Evolutionary conservation across 2,329 filamentous ascomycete genomes (phyloP), one percentile per base, ranked within the genome.

Genomic region (Cercospora sp.): DNA sequence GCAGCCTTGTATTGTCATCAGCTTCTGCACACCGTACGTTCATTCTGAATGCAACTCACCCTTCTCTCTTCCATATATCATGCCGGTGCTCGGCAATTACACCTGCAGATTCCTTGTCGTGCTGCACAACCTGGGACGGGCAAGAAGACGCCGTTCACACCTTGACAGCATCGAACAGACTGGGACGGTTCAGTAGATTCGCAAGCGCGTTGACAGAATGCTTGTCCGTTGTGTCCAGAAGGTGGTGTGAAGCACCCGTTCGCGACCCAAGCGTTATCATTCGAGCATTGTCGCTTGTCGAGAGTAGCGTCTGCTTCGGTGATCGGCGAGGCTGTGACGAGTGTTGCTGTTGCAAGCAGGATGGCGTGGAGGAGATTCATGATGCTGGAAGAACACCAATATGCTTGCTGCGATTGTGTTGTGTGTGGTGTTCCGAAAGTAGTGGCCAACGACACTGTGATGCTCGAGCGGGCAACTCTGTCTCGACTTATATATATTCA

Each of bases 201-300:
- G 51, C 59, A 61, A 18, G 8, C 20, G 18, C 10, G 3, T 23
- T 48, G 59, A 61, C 59, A 61, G 3, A 61, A 10, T 5, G 59
- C 13, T 42, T 61, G 59, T 30, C 59, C 59, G 13, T n/a, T 45
- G 1, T 61, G 59, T 26, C 31, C 59, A 9, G 3, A 3, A 2
- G 33, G 59, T 7, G 59, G 31, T 2, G 20, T 5, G 33, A 61
- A 42, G 36, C 59, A 45, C 2, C 59, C 59, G 10, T 61, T 61
- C 2, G 59, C 59, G 18, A 13, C 20, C 59, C 20, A 61, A 5
- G 18, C 23, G 7, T 61, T 42, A 8, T 61, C 59, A 16, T 61
- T 48, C 3, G 59, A 61, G 59, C 59, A 61, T 61, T 61, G 59
- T 61, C 59, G 18, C 7, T 60, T 60, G 8, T 61, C 59, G 16